These are phyloP conservation scores for Neonectria coccinea DNA, from an alignment of 2,329 filamentous ascomycete species.

Conservation along the genomic window DNA sequence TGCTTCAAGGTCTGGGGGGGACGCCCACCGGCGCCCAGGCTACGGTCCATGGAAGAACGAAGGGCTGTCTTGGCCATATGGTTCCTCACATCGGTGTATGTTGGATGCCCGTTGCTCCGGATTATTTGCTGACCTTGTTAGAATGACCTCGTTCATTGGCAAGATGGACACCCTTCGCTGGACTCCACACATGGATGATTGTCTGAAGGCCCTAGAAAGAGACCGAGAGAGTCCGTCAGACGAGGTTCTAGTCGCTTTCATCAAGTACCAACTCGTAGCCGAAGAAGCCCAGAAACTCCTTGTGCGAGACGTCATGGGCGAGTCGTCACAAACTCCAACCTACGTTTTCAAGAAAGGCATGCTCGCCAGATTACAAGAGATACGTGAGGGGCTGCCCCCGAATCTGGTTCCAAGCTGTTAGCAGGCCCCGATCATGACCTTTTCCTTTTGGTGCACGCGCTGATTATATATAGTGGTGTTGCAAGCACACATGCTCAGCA, in stretches of 20 bases:
- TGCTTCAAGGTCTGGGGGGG: constrained; percentile 53
- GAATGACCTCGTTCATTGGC: constrained; percentile 55
- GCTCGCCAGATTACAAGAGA: constrained; percentile 44
- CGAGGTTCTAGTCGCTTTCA: constrained; percentile 54
- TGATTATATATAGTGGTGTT: constrained; percentile 44
- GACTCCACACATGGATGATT: constrained; percentile 70
- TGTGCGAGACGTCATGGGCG: constrained; percentile 46
- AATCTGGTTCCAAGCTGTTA: constrained; percentile 45
- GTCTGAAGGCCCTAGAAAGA: constrained; percentile 59
- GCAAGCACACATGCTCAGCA: constrained; percentile 46
- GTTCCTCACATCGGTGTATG: constrained; percentile 53
- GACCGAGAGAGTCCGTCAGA: constrained; percentile 63
- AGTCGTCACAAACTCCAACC: constrained; percentile 44
- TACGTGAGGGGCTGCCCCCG: constrained; percentile 42
- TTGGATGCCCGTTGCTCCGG: background rate
- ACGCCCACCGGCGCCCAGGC: constrained; percentile 43
- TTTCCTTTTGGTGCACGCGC: background rate
- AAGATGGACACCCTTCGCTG: constrained; percentile 65
- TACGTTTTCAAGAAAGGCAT: constrained; percentile 50
- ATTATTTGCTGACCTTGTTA: constrained; percentile 34
- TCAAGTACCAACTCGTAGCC: constrained; percentile 54
- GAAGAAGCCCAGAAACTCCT: constrained; percentile 54
- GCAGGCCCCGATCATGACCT: constrained; percentile 18
- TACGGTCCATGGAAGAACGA: constrained; percentile 62
- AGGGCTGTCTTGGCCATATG: constrained; percentile 63